Base-by-base conservation (phyloP, 2,329 filamentous ascomycete genomes). In the Microcyclosporella mali region DNA sequence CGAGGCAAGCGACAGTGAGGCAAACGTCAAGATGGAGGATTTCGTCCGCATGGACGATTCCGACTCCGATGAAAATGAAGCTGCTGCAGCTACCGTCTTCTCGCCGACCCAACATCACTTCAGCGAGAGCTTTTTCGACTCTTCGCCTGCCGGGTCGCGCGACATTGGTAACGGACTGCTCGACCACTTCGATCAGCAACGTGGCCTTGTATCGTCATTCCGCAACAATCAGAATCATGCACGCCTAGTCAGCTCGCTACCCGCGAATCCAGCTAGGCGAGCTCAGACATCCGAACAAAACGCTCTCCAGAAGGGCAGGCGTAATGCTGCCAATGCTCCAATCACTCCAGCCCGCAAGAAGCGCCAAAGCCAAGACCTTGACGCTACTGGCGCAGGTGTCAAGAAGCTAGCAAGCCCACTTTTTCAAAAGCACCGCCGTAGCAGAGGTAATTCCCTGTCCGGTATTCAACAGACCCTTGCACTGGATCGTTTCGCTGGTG, bases 171-270 rank as follows among this genome's bases (percentile, higher is more conserved):
- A 37, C 6, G 37, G 37, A 18, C 72, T 83, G 41, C 67, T 84
- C n/a, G 73, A 74, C 41, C 81, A 84, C 52, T 78, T 88, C 30
- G 80, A 84, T 56, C 77, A 79, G 52, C 52, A 55, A 2, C 58
- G 50, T 18, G 77, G 81, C 43, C 78, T 83, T 11, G 85, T 92
- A 28, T 84, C 84, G 29, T 84, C 85, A 1, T 94, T 92, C 72
- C 85, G 85, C 43, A 72, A 69, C 32, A 76, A 77, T 50, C 71
- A 75, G 56, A 67, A 58, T 63, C 69, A 49, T 68, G 77, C 58
- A 65, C 74, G 55, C 60, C 71, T 46, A 56, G 70, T 57, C 66
- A 72, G 55, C 66, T 71, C 51, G 62, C 63, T 78, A 72, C 51
- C 82, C 78, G 62, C 80, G 78, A 60, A 79, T 71, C 70, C 29